Evolutionary conservation across 106 monocot genomes (phyloP).

Genomic region (Acanthochlamys bracteata): DNA sequence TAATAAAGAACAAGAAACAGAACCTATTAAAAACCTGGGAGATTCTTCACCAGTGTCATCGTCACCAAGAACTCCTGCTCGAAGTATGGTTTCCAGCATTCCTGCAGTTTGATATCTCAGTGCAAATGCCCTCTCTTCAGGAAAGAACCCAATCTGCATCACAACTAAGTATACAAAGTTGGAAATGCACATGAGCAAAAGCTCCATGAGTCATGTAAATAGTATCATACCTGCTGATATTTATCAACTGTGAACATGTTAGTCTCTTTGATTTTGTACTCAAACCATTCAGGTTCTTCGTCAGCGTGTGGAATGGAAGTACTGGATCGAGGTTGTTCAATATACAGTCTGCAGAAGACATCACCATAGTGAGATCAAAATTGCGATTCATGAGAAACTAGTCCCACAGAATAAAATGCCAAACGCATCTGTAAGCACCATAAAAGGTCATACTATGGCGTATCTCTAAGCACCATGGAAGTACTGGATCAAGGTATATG

Average conservation of each 20-base stretch:
- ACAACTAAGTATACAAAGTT: constrained; percentile 20
- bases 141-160: constrained; percentile 89
- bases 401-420: too few species aligned
- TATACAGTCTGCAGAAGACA: constrained; percentile 54
- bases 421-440: too few species aligned
- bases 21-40: constrained; percentile 44
- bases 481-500: too few species aligned
- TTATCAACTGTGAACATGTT: constrained; percentile 95
- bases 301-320: constrained; percentile 47
- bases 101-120: constrained; percentile 95
- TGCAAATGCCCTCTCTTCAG: constrained; percentile 76
- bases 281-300: constrained; percentile 70
- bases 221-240: constrained; percentile 78
- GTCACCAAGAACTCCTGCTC: constrained; percentile 90
- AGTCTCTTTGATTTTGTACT: constrained; percentile 99
- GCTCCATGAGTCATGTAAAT: background rate
- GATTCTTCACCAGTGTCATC: constrained; percentile 92
- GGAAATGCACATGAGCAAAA: background rate
- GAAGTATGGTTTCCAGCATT: constrained; percentile 85
- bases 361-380: background rate
- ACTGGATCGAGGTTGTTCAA: constrained; percentile 66
- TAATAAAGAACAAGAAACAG: too few species aligned
- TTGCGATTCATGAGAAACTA: too few species aligned
- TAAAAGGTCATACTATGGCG: too few species aligned
- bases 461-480: too few species aligned